Evolutionary conservation across 495 filamentous ascomycete species (phyloP), one percentile per base, ranked within the genome.

Genomic region (Acidomyces sp.): DNA sequence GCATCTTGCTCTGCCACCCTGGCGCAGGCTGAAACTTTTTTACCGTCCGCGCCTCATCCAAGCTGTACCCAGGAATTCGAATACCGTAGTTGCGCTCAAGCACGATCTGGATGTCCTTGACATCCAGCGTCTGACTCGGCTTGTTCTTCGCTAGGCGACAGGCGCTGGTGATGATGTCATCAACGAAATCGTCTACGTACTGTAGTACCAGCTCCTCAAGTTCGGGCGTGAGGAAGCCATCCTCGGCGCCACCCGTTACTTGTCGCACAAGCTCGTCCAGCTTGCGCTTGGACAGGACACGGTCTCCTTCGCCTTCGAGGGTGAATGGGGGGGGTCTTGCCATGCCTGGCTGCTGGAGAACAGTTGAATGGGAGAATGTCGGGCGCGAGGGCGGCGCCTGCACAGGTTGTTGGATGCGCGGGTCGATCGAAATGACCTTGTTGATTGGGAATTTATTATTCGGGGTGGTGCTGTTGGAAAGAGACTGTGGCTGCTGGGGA

Each of bases 11-110:
- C 39, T 86, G 84, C 83, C 90, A 96, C 19, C 72, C 78, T 33
- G 74, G 67, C 34, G 84, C 75, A 4, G 90, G 90, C 57, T 86
- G 79, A 18, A 88, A 77, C 62, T 93, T 94, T 54, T 85, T 77
- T 16, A 95, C 87, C 2, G 85, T 95, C 40, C 90, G 76, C 43
- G 94, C 71, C 62, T 97, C 90, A 53, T 97, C 90, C 21, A 82
- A 81, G 4, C 85, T 77, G 61, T 92, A 95, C 24, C 90, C 90
- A 0, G 90, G 93, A 42, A 95, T 84, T 41, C 90, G 82, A 64
- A 96, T 96, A 61, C 96, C 95, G 73, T 92, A 95, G 57, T 85
- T 87, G 41, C 92, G 82, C 64, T 97, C 90, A 13, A 97, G 78
- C 18, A 94, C 78, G 23, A 95, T 78, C 62, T 95, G 90, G 35